Percentiles rank a stretch among this genome's conserved stretches.
phyloP scores from a whole-genome alignment of 2,329 filamentous ascomycete genomes.

The Aschersonia sp. region DNA sequence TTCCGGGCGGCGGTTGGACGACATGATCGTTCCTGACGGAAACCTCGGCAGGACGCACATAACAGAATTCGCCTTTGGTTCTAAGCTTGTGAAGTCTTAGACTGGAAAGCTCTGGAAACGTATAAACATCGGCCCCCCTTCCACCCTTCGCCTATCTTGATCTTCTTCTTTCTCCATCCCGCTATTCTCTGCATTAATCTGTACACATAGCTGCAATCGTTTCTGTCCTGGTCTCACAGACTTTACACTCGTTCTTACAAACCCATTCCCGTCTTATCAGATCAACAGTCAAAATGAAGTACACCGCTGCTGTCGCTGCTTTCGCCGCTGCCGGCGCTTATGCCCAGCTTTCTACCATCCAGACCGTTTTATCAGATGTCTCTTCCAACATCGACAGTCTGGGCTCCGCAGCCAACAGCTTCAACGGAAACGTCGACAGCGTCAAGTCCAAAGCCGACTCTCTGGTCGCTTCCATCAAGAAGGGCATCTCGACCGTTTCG shows the following conservation, averaged over 20 bases:
- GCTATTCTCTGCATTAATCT: not conserved
- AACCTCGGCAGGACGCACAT: conserved; percentile 1
- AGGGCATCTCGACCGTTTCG: conserved; percentile 7
- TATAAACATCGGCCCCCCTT: not conserved
- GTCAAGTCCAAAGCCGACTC: conserved; percentile 9
- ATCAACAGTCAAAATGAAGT: conserved; percentile 7
- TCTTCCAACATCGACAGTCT: conserved; percentile 7
- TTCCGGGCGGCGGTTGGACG: not conserved
- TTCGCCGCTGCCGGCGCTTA: conserved; percentile 6
- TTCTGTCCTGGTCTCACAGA: not conserved
- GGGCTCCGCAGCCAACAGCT: conserved; percentile 10
- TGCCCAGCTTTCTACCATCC: conserved; percentile 6
- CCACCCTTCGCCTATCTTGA: not conserved
- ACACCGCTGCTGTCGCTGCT: conserved; percentile 5
- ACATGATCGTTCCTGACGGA: not conserved
- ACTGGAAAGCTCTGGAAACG: not conserved
- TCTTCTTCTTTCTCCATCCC: not conserved
- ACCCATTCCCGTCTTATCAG: not conserved
- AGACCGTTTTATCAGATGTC: conserved; percentile 4
- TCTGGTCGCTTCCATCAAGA: conserved; percentile 8
- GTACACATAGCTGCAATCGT: not conserved
- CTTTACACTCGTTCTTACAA: not conserved
- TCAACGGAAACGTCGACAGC: conserved; percentile 8
- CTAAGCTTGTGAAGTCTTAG: not conserved
- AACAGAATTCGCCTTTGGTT: not conserved